Evolutionary conservation across 2,329 filamentous ascomycete species (phyloP).

Genomic region (Ophidiomyces ophidiicola): DNA sequence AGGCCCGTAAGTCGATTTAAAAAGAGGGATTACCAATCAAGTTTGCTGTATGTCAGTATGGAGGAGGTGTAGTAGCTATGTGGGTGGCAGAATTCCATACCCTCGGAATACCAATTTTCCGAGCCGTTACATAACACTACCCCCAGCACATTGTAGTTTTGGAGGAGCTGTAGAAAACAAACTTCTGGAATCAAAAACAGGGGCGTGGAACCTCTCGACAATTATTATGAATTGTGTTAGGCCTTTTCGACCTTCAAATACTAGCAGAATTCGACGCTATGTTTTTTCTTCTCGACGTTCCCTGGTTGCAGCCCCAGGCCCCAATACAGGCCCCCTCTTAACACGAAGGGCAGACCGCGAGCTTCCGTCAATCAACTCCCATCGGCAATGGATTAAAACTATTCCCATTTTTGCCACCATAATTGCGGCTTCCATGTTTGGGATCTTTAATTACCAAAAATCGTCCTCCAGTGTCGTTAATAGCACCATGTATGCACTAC

Average conservation of each 20-base stretch:
- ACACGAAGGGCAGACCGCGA: slow-evolving; percentile 42
- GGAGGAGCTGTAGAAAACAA: too few species aligned
- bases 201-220: neutral
- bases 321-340: slow-evolving; percentile 41
- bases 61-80: too few species aligned
- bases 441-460: slow-evolving; percentile 99
- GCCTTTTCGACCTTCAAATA: neutral
- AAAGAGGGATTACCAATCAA: too few species aligned
- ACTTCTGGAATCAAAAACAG: neutral
- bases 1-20: too few species aligned
- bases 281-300: slow-evolving; percentile 27
- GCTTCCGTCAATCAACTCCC: slow-evolving; percentile 35
- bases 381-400: slow-evolving; percentile 55
- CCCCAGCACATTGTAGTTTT: too few species aligned
- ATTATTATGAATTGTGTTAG: slow-evolving; percentile 1
- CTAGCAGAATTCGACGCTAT: neutral
- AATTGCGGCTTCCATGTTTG: slow-evolving; percentile 59
- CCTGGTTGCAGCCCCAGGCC: slow-evolving; percentile 39
- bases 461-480: slow-evolving; percentile 74
- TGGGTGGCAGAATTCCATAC: too few species aligned
- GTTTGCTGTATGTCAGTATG: too few species aligned
- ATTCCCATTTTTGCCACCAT: slow-evolving; percentile 68
- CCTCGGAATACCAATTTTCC: too few species aligned
- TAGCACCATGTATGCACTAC: slow-evolving; percentile 80
- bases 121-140: too few species aligned